Conservation (phyloP, 306 rosid genomes). For the Prunus salicina region DNA sequence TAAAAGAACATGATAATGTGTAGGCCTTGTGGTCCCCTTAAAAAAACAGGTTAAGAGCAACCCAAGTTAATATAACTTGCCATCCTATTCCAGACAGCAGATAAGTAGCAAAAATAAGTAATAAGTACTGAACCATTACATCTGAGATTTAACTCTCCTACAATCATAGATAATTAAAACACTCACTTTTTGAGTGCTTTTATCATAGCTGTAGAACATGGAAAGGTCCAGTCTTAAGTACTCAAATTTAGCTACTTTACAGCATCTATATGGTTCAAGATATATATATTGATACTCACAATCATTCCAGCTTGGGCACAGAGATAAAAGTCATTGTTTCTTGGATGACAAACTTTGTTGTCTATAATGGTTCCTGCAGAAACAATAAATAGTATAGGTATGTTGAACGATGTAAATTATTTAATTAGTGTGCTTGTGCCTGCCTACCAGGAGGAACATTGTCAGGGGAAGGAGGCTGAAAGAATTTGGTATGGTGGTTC, state of each 20-base stretch:
- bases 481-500: constrained; percentile 88
- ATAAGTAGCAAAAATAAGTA: background rate
- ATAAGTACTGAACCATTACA: no score
- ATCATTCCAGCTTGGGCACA: constrained; percentile 99
- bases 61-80: background rate
- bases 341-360: constrained; percentile 82
- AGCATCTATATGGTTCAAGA: no score
- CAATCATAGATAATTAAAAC: no score
- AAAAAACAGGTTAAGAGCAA: background rate
- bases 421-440: background rate
- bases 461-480: constrained; percentile 66
- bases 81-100: background rate
- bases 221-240: no score
- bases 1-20: constrained; percentile 78
- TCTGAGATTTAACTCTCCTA: no score
- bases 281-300: constrained; percentile 38
- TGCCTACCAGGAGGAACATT: constrained; percentile 83
- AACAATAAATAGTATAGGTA: background rate
- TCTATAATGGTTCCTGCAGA: constrained; percentile 82
- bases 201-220: no score
- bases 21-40: constrained; percentile 92
- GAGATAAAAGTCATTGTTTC: constrained; percentile 79
- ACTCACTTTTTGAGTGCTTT: no score
- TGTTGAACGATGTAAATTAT: background rate
- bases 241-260: no score